Evolutionary conservation across 108 stramenopile genomes (phyloP).

Genomic region (Epithemia pelagica): DNA sequence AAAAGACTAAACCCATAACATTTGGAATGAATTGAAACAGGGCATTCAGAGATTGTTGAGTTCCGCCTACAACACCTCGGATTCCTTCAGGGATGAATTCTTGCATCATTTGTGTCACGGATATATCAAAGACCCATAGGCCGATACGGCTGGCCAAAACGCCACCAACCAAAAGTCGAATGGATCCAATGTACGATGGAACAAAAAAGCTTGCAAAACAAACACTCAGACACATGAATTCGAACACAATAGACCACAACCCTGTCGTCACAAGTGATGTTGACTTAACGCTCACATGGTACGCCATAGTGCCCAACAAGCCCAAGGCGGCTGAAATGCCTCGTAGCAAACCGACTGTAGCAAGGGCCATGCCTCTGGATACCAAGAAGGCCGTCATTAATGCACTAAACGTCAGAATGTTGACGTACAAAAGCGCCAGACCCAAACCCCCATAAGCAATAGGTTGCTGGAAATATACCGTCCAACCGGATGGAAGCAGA

Average conservation of each 20-base stretch:
- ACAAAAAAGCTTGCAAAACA: background rate
- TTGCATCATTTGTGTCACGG: slow-evolving; percentile 64
- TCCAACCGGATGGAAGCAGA: slow-evolving; percentile 16
- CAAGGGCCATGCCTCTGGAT: slow-evolving; percentile 42
- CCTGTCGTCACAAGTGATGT: slow-evolving; percentile 33
- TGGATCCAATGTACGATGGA: slow-evolving; percentile 23
- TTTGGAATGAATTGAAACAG: slow-evolving; percentile 44
- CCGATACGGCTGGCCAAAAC: slow-evolving; percentile 57
- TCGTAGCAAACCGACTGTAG: slow-evolving; percentile 41
- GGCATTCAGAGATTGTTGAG: slow-evolving; percentile 48
- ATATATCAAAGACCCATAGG: slow-evolving; percentile 66
- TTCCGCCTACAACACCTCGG: slow-evolving; percentile 56
- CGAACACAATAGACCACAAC: slow-evolving; percentile 44
- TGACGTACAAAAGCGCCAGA: slow-evolving; percentile 47
- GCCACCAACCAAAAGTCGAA: slow-evolving; percentile 39
- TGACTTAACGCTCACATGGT: slow-evolving; percentile 20
- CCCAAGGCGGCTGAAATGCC: slow-evolving; percentile 51
- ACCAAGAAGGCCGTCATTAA: slow-evolving; percentile 63
- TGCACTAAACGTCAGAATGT: slow-evolving; percentile 44
- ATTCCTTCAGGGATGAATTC: slow-evolving; percentile 32
- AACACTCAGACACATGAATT: slow-evolving; percentile 35
- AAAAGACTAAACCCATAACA: slow-evolving; percentile 39
- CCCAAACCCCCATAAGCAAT: slow-evolving; percentile 39
- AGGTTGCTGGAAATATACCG: slow-evolving; percentile 33
- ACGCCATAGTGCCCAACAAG: slow-evolving; percentile 54